A percentile compares a stretch with the other conserved stretches of the same genome.
Conservation (phyloP, 208 protist species). For the Crithidia expoeki region DNA sequence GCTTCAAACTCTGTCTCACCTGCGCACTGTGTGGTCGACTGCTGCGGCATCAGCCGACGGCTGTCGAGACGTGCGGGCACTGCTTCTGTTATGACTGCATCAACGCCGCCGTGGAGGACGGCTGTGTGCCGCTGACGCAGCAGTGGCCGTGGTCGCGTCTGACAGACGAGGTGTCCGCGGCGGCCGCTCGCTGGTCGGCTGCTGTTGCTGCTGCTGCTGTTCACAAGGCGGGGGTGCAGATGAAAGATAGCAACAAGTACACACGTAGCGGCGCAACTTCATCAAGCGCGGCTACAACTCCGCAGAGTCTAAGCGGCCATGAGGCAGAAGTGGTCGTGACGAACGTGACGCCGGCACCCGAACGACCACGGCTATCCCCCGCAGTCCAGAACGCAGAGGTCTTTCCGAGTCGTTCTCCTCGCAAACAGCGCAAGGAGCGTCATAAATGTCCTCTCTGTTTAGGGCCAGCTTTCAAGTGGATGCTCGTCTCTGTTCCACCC, state of each 20-base stretch:
- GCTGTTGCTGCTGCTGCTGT: neutral
- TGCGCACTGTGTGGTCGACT: conserved; percentile 60
- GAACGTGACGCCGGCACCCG: neutral
- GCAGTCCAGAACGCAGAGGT: neutral
- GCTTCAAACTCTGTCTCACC: conserved; percentile 44
- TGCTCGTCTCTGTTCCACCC: conserved; percentile 51
- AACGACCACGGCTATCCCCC: too few species aligned
- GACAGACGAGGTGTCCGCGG: conserved; percentile 1
- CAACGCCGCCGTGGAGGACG: conserved; percentile 63
- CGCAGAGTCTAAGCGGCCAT: neutral
- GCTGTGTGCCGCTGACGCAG: conserved; percentile 35
- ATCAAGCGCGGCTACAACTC: neutral
- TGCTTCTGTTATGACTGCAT: conserved; percentile 81
- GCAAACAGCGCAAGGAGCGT: conserved; percentile 32
- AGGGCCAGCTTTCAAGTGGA: conserved; percentile 75
- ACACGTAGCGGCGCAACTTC: too few species aligned
- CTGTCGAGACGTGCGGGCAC: conserved; percentile 76
- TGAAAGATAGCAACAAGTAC: neutral
- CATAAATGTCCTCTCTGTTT: conserved; percentile 65
- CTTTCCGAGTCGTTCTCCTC: neutral
- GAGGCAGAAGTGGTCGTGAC: conserved; percentile 6
- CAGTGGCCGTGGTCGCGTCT: conserved; percentile 42
- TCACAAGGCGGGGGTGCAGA: neutral
- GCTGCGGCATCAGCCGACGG: conserved; percentile 44
- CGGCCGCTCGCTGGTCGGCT: conserved; percentile 15